A percentile compares a stretch with the other conserved stretches of the same genome.
Evolutionary conservation across 225 moss, liverwort and hornwort species (phyloP).

Genomic region (Asterella californica): DNA sequence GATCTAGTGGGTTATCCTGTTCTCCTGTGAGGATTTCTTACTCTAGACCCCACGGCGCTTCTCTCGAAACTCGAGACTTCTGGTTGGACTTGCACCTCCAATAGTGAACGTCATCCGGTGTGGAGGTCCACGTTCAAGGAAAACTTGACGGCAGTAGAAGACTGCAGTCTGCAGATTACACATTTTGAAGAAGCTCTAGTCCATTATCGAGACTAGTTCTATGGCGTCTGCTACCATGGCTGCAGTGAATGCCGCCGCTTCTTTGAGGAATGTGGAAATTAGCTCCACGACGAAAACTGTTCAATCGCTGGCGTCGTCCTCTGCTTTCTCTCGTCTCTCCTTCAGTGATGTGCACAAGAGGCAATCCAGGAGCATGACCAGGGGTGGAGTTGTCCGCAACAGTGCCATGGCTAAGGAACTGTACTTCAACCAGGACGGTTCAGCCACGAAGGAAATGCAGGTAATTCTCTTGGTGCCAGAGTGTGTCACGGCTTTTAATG

Average conservation of each 20-base stretch:
- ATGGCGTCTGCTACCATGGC: conserved; percentile 54
- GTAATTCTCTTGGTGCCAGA: conserved; percentile 19
- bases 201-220: neutral
- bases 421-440: conserved; percentile 91
- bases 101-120: too few relatives aligned
- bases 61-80: too few relatives aligned
- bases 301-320: conserved; percentile 41
- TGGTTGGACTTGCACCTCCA: too few relatives aligned
- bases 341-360: conserved; percentile 38
- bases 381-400: conserved; percentile 30
- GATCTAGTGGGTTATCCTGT: conserved; percentile 6
- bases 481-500: neutral
- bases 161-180: neutral
- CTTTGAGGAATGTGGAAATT: conserved; percentile 23
- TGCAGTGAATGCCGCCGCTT: conserved; percentile 17
- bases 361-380: conserved; percentile 29
- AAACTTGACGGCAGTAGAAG: too few relatives aligned
- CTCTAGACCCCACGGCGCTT: neutral
- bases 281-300: conserved; percentile 4
- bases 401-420: conserved; percentile 85
- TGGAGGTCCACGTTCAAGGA: neutral
- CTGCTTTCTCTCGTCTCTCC: conserved; percentile 56
- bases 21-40: neutral
- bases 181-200: too few relatives aligned
- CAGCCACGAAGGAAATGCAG: conserved; percentile 96